Conservation (phyloP, 23 red algal species). For the Gracilaria caudata region DNA sequence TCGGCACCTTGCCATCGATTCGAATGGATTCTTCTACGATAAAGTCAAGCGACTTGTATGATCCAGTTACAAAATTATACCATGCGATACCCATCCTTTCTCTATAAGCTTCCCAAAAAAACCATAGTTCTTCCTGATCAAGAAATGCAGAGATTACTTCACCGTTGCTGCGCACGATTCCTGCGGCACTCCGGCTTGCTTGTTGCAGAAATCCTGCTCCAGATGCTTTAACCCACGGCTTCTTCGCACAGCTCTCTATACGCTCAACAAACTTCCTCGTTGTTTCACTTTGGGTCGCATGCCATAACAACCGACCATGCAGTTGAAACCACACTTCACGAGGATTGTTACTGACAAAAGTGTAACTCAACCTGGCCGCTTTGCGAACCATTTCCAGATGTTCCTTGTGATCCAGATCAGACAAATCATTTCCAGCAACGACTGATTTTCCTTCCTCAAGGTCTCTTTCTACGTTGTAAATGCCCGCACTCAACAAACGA, state of each 20-base stretch:
- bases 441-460: constrained; percentile 1
- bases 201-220: constrained; percentile 4
- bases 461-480: not conserved
- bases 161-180: not conserved
- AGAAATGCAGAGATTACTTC: not conserved
- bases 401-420: not conserved
- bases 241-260: not conserved
- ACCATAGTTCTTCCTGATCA: not conserved
- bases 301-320: constrained; percentile 20
- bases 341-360: not conserved
- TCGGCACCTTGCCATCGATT: not conserved
- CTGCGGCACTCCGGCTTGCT: not conserved
- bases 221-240: constrained; percentile 17
- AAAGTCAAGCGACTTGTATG: not conserved
- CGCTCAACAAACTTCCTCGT: not conserved
- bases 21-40: not conserved
- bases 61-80: not conserved
- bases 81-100: not conserved
- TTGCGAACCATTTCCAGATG: constrained; percentile 7
- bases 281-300: not conserved
- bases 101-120: not conserved
- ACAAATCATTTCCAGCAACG: not conserved
- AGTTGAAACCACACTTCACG: constrained; percentile 23
- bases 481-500: not conserved
- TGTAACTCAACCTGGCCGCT: constrained; percentile 8